phyloP scores from a whole-genome alignment of 2,329 filamentous ascomycete genomes.

The Sarocladium strictum region DNA sequence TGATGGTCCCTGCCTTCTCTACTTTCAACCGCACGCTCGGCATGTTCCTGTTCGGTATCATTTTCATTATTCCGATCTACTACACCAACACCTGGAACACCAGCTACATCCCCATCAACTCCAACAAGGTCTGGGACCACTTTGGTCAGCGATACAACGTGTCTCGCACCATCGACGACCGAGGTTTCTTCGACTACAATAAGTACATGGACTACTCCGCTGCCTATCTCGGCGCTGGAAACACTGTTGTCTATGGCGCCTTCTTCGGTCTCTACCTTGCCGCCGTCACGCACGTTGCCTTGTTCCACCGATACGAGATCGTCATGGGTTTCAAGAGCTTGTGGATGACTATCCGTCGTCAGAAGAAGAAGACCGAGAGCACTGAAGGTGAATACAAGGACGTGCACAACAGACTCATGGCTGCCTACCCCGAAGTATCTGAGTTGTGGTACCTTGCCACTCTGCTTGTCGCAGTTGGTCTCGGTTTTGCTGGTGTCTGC shows the following conservation, averaged over 20 bases:
- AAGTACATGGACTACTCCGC: conserved; percentile 37
- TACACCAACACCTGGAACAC: conserved; percentile 38
- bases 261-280: conserved; percentile 22
- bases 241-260: conserved; percentile 23
- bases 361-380: conserved; percentile 13
- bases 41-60: conserved; percentile 20
- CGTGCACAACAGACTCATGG: conserved; percentile 21
- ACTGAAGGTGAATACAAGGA: conserved; percentile 14
- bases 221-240: conserved; percentile 25
- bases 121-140: conserved; percentile 35
- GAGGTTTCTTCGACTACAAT: conserved; percentile 30
- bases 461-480: conserved; percentile 26
- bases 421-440: conserved; percentile 24
- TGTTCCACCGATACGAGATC: conserved; percentile 20
- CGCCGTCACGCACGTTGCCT: conserved; percentile 19
- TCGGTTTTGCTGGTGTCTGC: conserved; percentile 30
- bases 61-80: conserved; percentile 34
- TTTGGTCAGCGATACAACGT: conserved; percentile 32
- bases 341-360: conserved; percentile 15
- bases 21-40: conserved; percentile 29
- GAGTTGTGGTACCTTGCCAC: conserved; percentile 36
- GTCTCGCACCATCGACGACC: conserved; percentile 26
- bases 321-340: conserved; percentile 19
- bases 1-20: conserved; percentile 31
- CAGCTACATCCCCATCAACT: conserved; percentile 41